Evolutionary conservation across 2,329 filamentous ascomycete genomes (phyloP), one percentile per base, ranked within the genome.

Genomic region (Diaporthe longicolla): DNA sequence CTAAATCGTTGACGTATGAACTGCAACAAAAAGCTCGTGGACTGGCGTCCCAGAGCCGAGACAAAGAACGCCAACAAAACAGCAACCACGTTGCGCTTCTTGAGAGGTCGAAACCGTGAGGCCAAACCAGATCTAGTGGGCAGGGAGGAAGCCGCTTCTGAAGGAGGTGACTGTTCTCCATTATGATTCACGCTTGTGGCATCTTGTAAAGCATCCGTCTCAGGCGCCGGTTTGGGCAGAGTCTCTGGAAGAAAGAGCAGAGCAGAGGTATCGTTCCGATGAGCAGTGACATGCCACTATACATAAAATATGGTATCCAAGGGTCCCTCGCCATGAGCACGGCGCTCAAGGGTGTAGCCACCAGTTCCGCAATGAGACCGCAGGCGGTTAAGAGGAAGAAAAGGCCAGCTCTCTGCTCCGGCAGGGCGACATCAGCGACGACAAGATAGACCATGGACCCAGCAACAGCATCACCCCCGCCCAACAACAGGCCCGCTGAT

Each of bases 301-400:
- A 70, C 55, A 70, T 48, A 5, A 70, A 37, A 21, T 70, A 70
- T 29, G 68, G 54, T 50, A 70, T 70, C 68, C 55, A 70, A 2
- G 68, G 68, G 29, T 50, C 45, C 29, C 9, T 70, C 45, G 55
- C 26, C 55, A 70, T 70, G 17, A 70, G 21, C 68, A 70, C 37
- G 40, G 68, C 68, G 45, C 68, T 70, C 13, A 70, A 26, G 11
- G 68, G 68, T 21, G 68, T 59, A 37, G 40, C 54, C 54, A 61
- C 29, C 29, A 70, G 45, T 6, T 70, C 68, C 13, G 54, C 45
- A 1, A 70, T 13, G 29, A 57, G 68, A 3, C 45, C 55, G 21
- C 55, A 70, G 9, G 68, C 68, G 9, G 68, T 70, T 43, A 70
- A 21, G 29, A 59, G 40, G 40, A 70, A 70, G 54, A 70, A 70